Conservation (phyloP, 768 basidiomycete genomes). For the Kwoniella sp. region DNA sequence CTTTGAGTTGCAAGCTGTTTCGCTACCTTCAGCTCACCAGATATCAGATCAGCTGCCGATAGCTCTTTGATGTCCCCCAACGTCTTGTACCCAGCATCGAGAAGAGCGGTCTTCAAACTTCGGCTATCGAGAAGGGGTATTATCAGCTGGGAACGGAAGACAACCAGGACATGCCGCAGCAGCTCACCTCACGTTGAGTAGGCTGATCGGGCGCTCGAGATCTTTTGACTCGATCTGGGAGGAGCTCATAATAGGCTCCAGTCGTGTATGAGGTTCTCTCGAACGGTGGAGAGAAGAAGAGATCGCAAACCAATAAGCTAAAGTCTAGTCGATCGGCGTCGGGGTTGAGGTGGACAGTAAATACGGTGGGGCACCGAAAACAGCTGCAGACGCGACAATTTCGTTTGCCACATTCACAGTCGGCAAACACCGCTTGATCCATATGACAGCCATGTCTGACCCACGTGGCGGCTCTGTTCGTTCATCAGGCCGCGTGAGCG, state of each 20-base stretch:
- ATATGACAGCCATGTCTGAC: not conserved
- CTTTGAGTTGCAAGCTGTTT: not conserved
- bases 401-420: not conserved
- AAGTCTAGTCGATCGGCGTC: slow-evolving; percentile 4
- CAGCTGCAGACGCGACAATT: not conserved
- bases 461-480: not conserved
- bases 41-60: slow-evolving; percentile 32
- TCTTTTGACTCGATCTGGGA: too few relatives aligned
- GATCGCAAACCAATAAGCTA: not conserved
- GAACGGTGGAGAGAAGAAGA: not conserved
- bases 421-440: not conserved
- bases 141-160: not conserved
- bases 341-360: slow-evolving; percentile 14
- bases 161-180: not conserved
- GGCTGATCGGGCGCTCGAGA: not conserved
- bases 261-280: too few relatives aligned
- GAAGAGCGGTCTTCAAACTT: slow-evolving; percentile 34
- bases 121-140: slow-evolving; percentile 7
- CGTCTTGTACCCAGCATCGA: slow-evolving; percentile 42
- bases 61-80: slow-evolving; percentile 29
- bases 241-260: too few relatives aligned
- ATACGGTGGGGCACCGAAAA: slow-evolving; percentile 1
- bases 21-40: slow-evolving; percentile 30
- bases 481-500: not conserved
- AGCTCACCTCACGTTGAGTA: not conserved